These are phyloP conservation scores for Rosa persica DNA, from an alignment of 306 rosid genomes.

Conservation along the genomic window DNA sequence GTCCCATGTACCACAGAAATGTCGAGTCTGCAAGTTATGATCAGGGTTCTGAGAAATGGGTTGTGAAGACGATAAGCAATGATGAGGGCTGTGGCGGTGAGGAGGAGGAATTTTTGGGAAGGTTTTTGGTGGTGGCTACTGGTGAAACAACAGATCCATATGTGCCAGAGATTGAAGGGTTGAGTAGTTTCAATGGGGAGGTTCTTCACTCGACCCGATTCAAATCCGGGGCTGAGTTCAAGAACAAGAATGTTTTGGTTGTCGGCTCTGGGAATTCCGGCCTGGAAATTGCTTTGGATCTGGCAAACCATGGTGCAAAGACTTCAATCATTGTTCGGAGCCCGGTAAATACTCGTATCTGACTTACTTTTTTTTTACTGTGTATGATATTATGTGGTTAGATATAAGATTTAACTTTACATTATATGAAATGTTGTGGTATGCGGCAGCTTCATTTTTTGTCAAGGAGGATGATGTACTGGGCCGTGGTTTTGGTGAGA, in stretches of 20 bases:
- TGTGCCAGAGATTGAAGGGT: constrained; percentile 50
- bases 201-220: constrained; percentile 58
- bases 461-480: constrained; percentile 43
- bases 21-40: constrained; percentile 48
- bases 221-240: constrained; percentile 43
- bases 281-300: constrained; percentile 65
- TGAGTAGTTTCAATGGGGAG: constrained; percentile 44
- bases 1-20: constrained; percentile 38
- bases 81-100: constrained; percentile 14
- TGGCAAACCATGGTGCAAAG: constrained; percentile 51
- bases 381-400: neutral
- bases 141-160: constrained; percentile 54
- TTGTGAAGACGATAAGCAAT: constrained; percentile 34
- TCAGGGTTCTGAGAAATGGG: constrained; percentile 32
- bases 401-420: neutral
- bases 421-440: neutral
- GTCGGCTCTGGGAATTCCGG: constrained; percentile 84
- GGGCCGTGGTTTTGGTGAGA: constrained; percentile 48
- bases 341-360: constrained; percentile 43
- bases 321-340: constrained; percentile 59
- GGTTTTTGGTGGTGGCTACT: constrained; percentile 63
- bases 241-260: constrained; percentile 51
- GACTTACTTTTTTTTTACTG: neutral
- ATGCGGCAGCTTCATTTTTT: constrained; percentile 53
- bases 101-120: constrained; percentile 41